Conservation (phyloP, 106 monocot species). For the Cymbidium sinense region DNA sequence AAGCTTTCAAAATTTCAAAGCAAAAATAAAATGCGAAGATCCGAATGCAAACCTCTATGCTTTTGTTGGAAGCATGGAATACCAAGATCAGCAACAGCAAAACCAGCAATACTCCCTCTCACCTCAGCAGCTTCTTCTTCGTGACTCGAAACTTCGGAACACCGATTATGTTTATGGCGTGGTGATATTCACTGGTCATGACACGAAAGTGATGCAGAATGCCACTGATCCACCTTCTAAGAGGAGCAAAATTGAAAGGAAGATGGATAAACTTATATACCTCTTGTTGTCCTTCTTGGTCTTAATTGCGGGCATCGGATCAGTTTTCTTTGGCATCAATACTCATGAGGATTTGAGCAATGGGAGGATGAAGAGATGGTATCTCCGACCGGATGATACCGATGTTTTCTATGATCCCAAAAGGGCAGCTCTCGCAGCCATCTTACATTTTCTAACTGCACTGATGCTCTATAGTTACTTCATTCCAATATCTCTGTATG, state of each 20-base stretch:
- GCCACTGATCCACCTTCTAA: conserved; percentile 80
- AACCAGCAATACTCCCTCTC: conserved; percentile 69
- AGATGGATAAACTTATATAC: conserved; percentile 86
- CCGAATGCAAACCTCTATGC: conserved; percentile 82
- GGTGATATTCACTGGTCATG: conserved; percentile 80
- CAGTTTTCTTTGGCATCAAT: conserved; percentile 66
- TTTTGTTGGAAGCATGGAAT: conserved; percentile 77
- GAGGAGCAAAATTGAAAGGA: conserved; percentile 79
- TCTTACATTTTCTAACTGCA: conserved; percentile 77
- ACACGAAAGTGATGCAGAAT: conserved; percentile 95
- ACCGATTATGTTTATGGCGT: conserved; percentile 77
- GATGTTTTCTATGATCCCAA: conserved; percentile 51
- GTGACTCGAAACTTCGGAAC: conserved; percentile 87
- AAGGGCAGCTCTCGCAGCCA: conserved; percentile 33
- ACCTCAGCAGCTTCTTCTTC: conserved; percentile 76
- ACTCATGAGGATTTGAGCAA: conserved; percentile 41
- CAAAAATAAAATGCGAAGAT: conserved; percentile 66
- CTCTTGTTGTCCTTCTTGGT: conserved; percentile 52
- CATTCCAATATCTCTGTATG: conserved; percentile 91
- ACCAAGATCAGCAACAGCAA: conserved; percentile 35
- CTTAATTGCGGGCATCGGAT: conserved; percentile 55
- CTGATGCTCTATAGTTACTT: conserved; percentile 88
- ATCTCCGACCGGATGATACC: conserved; percentile 59
- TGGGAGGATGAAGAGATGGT: conserved; percentile 72
- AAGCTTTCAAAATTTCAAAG: conserved; percentile 47